These are phyloP conservation scores for Echinosophora koreensis DNA, from an alignment of 306 rosid species.

Conservation along the genomic window DNA sequence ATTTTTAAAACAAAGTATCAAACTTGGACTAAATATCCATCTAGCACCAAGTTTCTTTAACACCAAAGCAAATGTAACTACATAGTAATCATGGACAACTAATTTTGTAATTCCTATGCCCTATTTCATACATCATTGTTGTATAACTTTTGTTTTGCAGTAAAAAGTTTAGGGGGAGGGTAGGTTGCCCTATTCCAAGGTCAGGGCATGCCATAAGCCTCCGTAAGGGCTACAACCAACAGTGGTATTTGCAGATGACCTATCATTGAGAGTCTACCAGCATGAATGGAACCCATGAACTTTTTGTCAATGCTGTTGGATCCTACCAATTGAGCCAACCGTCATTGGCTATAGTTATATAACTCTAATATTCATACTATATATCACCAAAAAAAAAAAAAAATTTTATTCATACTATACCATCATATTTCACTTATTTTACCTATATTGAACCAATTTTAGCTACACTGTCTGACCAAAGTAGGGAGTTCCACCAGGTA, in stretches of 20 bases:
- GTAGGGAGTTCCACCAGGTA: not conserved
- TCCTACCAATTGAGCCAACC: not conserved
- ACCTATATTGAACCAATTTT: slow-evolving; percentile 9
- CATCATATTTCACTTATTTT: not conserved
- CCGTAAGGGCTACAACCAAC: not conserved
- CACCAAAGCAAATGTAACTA: slow-evolving; percentile 27
- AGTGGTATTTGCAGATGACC: not conserved
- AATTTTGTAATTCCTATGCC: slow-evolving; percentile 11
- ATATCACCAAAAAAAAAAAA: too few species aligned
- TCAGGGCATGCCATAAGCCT: not conserved
- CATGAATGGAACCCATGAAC: not conserved
- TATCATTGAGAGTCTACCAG: too few species aligned
- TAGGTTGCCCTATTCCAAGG: not conserved
- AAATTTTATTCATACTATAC: slow-evolving; percentile 28
- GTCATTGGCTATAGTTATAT: not conserved
- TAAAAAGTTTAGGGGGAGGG: not conserved
- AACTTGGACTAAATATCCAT: not conserved
- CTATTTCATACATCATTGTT: not conserved
- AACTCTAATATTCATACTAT: slow-evolving; percentile 10
- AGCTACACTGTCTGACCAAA: slow-evolving; percentile 1
- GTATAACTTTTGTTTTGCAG: not conserved
- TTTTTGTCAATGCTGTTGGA: not conserved
- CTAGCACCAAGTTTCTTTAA: slow-evolving; percentile 6
- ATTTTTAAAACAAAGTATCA: too few species aligned
- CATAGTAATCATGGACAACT: not conserved